phyloP scores from a whole-genome alignment of 345 rosid genomes.

The Linum trigynum region DNA sequence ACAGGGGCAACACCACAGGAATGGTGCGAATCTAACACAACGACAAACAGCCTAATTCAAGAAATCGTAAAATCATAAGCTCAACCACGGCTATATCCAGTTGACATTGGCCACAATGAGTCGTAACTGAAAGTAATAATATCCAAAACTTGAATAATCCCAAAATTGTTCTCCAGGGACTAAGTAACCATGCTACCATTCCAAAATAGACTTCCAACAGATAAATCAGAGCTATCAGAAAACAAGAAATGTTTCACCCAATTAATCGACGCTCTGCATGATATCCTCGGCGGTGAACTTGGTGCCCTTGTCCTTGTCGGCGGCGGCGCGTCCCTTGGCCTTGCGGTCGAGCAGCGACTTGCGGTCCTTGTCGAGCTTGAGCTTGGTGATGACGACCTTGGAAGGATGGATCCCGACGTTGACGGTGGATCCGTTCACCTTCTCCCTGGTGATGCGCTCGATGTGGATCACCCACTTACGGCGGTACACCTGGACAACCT shows the following conservation, averaged over 20 bases:
- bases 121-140: no score
- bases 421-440: slow-evolving; percentile 7
- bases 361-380: slow-evolving; percentile 1
- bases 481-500: slow-evolving; percentile 5
- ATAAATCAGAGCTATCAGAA: background rate
- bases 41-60: no score
- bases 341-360: slow-evolving; percentile 4
- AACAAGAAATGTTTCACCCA: background rate
- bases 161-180: no score
- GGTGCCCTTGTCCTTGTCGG: slow-evolving; percentile 4
- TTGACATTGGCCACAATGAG: no score
- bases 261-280: slow-evolving; percentile 4
- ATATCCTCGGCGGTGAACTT: slow-evolving; percentile 6
- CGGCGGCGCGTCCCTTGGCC: slow-evolving; percentile 1
- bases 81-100: no score
- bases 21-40: no score
- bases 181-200: background rate
- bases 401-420: slow-evolving; percentile 4
- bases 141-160: no score
- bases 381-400: slow-evolving; percentile 7
- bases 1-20: no score
- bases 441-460: slow-evolving; percentile 7
- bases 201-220: background rate
- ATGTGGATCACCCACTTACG: slow-evolving; percentile 6
- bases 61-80: no score